A percentile compares a stretch with the other conserved stretches of the same genome.
phyloP scores from a whole-genome alignment of 2,329 filamentous ascomycete species.

The Coniochaeta sp. region DNA sequence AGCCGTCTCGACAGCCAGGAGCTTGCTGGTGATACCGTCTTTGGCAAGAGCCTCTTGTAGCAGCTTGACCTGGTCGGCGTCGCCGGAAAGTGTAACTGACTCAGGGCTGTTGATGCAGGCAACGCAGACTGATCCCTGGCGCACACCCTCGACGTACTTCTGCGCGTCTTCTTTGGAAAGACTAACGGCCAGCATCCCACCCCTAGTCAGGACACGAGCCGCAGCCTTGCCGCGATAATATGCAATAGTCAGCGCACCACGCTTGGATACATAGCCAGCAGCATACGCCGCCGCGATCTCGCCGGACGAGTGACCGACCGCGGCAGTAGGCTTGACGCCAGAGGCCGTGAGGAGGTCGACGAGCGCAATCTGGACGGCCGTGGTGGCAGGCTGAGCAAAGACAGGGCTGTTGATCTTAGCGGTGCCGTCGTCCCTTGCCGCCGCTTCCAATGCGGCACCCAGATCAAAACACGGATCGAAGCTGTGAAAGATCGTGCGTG shows the following conservation, averaged over 20 bases:
- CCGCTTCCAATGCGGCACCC: not conserved
- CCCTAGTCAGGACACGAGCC: not conserved
- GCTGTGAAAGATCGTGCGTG: not conserved
- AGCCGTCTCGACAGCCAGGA: conserved; percentile 29
- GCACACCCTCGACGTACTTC: not conserved
- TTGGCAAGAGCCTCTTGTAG: conserved; percentile 15
- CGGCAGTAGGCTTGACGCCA: conserved; percentile 25
- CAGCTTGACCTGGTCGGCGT: conserved; percentile 18
- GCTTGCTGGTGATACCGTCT: conserved; percentile 19
- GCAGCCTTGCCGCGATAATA: conserved; percentile 21
- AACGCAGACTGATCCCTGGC: conserved; percentile 11
- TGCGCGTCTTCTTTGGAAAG: conserved; percentile 3
- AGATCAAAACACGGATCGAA: not conserved
- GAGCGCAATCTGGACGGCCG: conserved; percentile 40
- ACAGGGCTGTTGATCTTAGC: not conserved
- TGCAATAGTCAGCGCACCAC: conserved; percentile 33
- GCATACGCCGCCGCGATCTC: conserved; percentile 42
- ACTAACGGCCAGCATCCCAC: conserved; percentile 13
- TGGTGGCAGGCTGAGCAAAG: conserved; percentile 20
- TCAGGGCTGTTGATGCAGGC: conserved; percentile 20
- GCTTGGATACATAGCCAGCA: conserved; percentile 30
- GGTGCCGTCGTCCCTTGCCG: not conserved
- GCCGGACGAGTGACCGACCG: conserved; percentile 40
- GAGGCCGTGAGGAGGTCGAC: conserved; percentile 30
- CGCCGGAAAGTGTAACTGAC: conserved; percentile 21